These are phyloP conservation scores for Smallanthus sonchifolius DNA, from an alignment of 129 eudicot genomes.

Conservation along the genomic window DNA sequence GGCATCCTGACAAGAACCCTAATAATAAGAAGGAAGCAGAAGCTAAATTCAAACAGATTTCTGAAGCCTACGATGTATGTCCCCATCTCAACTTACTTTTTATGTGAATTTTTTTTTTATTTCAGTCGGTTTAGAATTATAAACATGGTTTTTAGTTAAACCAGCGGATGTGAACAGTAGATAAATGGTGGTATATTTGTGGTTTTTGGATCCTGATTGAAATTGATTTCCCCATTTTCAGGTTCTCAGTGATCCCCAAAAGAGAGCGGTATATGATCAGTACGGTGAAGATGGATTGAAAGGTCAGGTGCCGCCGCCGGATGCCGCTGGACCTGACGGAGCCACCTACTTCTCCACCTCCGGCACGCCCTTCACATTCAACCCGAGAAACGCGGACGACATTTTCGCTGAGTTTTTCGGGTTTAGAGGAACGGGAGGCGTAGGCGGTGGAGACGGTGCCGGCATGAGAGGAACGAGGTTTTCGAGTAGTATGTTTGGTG, in stretches of 20 bases:
- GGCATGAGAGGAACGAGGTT: constrained; percentile 43
- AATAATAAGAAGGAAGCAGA: constrained; percentile 55
- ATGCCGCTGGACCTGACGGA: constrained; percentile 54
- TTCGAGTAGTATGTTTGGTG: constrained; percentile 33
- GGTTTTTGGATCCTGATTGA: neutral
- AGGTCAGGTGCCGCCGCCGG: constrained; percentile 66
- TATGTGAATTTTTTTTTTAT: neutral
- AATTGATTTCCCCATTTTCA: neutral
- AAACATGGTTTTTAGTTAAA: neutral
- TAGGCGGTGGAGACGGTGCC: constrained; percentile 21
- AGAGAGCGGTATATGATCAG: constrained; percentile 60
- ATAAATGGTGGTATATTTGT: neutral
- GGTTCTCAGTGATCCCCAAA: constrained; percentile 72
- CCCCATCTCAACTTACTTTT: neutral
- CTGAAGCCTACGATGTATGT: constrained; percentile 68
- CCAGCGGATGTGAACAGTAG: neutral
- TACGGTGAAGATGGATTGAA: constrained; percentile 71
- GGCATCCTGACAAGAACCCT: constrained; percentile 77
- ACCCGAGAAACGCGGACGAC: constrained; percentile 50
- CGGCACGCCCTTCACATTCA: constrained; percentile 41
- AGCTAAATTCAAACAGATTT: constrained; percentile 59
- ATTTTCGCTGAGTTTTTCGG: constrained; percentile 58
- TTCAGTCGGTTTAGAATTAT: neutral
- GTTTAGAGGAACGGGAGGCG: constrained; percentile 33
- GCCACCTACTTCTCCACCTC: constrained; percentile 50